These are phyloP conservation scores for Fistulinella prunicolor DNA, from an alignment of 768 basidiomycete species.

Conservation along the genomic window DNA sequence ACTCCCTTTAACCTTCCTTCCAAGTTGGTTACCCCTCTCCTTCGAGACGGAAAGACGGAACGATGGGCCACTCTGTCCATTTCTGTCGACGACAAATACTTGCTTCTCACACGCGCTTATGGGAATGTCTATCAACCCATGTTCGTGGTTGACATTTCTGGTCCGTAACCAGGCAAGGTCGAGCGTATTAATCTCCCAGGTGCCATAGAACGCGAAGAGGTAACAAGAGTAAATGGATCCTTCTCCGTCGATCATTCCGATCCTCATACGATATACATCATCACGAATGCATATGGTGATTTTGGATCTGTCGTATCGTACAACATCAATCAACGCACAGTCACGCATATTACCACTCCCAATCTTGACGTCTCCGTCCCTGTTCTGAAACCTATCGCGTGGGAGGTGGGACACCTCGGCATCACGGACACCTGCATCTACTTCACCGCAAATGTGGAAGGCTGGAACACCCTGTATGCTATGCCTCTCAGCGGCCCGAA, in stretches of 20 bases:
- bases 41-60: constrained; percentile 31
- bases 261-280: constrained; percentile 33
- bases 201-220: constrained; percentile 30
- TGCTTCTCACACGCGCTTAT: constrained; percentile 31
- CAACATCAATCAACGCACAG: constrained; percentile 26
- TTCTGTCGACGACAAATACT: constrained; percentile 38
- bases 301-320: constrained; percentile 37
- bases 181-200: constrained; percentile 35
- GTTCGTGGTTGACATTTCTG: constrained; percentile 36
- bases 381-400: constrained; percentile 35
- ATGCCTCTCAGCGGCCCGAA: constrained; percentile 31
- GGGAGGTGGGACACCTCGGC: constrained; percentile 29
- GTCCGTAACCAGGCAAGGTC: constrained; percentile 19
- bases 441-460: constrained; percentile 40
- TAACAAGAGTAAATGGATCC: constrained; percentile 16
- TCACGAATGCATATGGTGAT: constrained; percentile 39
- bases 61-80: constrained; percentile 32
- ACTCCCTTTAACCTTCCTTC: constrained; percentile 33
- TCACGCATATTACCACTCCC: constrained; percentile 40
- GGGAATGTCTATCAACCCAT: constrained; percentile 29
- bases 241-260: constrained; percentile 34
- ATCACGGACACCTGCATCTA: constrained; percentile 30
- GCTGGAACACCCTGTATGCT: constrained; percentile 32
- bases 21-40: constrained; percentile 32
- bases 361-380: constrained; percentile 24